These are phyloP conservation scores for Lachancea kluyveri DNA, from an alignment of 805 yeast genomes.

Conservation along the genomic window DNA sequence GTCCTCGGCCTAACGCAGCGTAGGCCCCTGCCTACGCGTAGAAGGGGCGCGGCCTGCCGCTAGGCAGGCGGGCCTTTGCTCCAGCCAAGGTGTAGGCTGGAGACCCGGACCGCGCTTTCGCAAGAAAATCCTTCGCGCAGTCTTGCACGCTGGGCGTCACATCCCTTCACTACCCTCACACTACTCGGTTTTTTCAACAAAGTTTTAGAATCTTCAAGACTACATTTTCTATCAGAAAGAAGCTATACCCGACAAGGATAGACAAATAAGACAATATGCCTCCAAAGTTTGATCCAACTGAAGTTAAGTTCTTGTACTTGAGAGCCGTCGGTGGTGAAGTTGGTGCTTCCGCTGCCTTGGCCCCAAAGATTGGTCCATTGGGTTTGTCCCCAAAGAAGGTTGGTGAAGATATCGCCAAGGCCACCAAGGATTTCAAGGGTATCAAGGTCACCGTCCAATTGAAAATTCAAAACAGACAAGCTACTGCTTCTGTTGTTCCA, in stretches of 20 bases:
- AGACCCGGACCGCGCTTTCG: too few species aligned
- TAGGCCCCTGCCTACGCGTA: neutral
- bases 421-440: constrained; percentile 98
- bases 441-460: constrained; percentile 98
- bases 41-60: neutral
- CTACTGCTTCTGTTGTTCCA: constrained; percentile 97
- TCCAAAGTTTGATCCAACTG: constrained; percentile 98
- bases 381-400: constrained; percentile 99
- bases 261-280: constrained; percentile 53
- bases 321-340: constrained; percentile 99
- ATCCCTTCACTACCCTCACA: neutral
- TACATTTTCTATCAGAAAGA: constrained; percentile 1
- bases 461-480: constrained; percentile 99
- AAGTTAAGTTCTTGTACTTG: constrained; percentile 96
- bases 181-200: constrained; percentile 1
- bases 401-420: constrained; percentile 99
- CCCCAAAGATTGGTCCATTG: constrained; percentile 99
- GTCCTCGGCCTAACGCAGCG: too few species aligned
- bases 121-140: too few species aligned
- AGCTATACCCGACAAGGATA: constrained; percentile 12
- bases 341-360: constrained; percentile 99
- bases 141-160: too few species aligned
- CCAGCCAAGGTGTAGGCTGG: too few species aligned
- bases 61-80: neutral
- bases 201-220: constrained; percentile 2